Percentiles rank a stretch among this genome's conserved stretches.
Evolutionary conservation across 2,329 filamentous ascomycete genomes (phyloP).

Genomic region (Emmonsiellopsis sp.): DNA sequence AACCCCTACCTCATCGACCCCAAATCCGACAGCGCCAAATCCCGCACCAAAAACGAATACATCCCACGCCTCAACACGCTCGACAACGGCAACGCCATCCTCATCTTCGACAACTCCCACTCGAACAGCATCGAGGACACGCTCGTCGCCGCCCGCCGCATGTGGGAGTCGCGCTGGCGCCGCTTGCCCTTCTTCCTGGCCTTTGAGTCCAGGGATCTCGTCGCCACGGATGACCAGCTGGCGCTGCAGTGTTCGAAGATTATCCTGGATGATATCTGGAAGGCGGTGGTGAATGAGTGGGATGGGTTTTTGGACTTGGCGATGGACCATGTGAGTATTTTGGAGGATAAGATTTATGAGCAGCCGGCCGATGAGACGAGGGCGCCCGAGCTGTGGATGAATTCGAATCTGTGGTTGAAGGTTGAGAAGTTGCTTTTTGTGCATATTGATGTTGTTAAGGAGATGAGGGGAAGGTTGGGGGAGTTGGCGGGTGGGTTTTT

Average conservation of each 20-base stretch:
- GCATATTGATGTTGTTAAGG: constrained; percentile 40
- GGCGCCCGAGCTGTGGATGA: constrained; percentile 45
- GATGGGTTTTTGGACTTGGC: constrained; percentile 37
- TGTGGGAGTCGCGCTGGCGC: constrained; percentile 46
- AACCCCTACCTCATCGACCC: constrained; percentile 37
- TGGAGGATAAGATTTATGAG: constrained; percentile 46
- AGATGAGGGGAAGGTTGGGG: constrained; percentile 35
- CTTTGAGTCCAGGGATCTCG: constrained; percentile 29
- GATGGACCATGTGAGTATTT: constrained; percentile 41
- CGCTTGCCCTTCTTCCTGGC: constrained; percentile 43
- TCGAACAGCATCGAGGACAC: constrained; percentile 41
- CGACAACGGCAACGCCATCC: constrained; percentile 44
- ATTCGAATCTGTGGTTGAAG: constrained; percentile 44
- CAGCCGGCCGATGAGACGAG: constrained; percentile 45
- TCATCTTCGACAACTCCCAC: constrained; percentile 45
- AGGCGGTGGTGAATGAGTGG: constrained; percentile 38
- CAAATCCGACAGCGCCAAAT: constrained; percentile 23
- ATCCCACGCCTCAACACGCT: constrained; percentile 35
- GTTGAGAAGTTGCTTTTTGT: constrained; percentile 44
- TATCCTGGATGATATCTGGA: constrained; percentile 43
- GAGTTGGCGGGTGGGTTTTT: constrained; percentile 27
- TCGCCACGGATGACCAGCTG: constrained; percentile 33
- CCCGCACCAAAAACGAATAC: constrained; percentile 23
- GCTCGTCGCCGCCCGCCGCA: constrained; percentile 40
- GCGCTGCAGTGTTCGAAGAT: constrained; percentile 42